phyloP scores from a whole-genome alignment of 2,329 filamentous ascomycete genomes.

The Pseudopithomyces maydicus region DNA sequence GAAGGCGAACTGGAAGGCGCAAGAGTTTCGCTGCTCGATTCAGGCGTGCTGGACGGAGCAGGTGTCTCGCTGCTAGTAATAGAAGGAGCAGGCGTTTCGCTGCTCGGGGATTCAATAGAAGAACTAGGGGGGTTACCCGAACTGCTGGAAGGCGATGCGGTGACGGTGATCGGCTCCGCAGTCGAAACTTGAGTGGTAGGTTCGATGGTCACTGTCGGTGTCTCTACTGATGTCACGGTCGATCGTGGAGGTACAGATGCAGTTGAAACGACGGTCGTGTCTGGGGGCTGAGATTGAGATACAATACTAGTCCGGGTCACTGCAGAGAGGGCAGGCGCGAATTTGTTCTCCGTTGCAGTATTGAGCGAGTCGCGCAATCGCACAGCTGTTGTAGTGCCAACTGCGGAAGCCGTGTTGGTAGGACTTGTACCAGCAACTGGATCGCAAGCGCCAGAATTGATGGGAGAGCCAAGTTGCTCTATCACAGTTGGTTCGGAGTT shows the following conservation, averaged over 20 bases:
- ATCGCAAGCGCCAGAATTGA: slow-evolving; percentile 38
- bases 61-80: neutral
- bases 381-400: slow-evolving; percentile 9
- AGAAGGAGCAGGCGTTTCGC: slow-evolving; percentile 3
- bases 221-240: slow-evolving; percentile 1
- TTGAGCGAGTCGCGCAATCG: neutral
- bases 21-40: slow-evolving; percentile 12
- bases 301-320: neutral
- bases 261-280: slow-evolving; percentile 7
- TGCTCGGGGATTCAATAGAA: slow-evolving; percentile 16
- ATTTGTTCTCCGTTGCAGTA: slow-evolving; percentile 4
- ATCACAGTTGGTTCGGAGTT: slow-evolving; percentile 35
- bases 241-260: slow-evolving; percentile 6
- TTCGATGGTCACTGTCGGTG: slow-evolving; percentile 1
- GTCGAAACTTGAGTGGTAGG: slow-evolving; percentile 6
- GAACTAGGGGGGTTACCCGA: slow-evolving; percentile 17
- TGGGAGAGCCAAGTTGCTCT: slow-evolving; percentile 33
- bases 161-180: slow-evolving; percentile 6
- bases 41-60: slow-evolving; percentile 3
- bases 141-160: slow-evolving; percentile 7
- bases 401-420: neutral
- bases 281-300: neutral
- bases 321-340: slow-evolving; percentile 3
- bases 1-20: slow-evolving; percentile 7
- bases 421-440: slow-evolving; percentile 27